Percentiles rank a stretch among this genome's conserved stretches.
phyloP scores from a whole-genome alignment of 805 yeast genomes.

The Spathaspora girioi region DNA sequence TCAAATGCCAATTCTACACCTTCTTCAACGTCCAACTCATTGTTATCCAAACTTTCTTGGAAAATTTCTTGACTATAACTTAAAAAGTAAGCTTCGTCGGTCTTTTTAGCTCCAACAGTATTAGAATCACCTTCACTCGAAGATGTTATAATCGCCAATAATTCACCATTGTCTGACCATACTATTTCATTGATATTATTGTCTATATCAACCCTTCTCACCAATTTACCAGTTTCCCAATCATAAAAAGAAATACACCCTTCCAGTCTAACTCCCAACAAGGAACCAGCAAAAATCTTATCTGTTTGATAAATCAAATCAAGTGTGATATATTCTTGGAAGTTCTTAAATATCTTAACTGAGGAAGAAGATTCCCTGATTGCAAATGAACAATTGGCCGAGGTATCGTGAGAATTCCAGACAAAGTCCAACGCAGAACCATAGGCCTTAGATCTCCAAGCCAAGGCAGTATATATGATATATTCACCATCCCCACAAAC shows the following conservation, averaged over 20 bases:
- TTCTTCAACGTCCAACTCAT: slow-evolving; percentile 67
- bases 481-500: slow-evolving; percentile 98
- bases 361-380: slow-evolving; percentile 64
- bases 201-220: slow-evolving; percentile 81
- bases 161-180: slow-evolving; percentile 94
- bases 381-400: slow-evolving; percentile 71
- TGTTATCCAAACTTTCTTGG: slow-evolving; percentile 56
- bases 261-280: slow-evolving; percentile 79
- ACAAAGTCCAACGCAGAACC: slow-evolving; percentile 89
- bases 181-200: slow-evolving; percentile 71
- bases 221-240: slow-evolving; percentile 85
- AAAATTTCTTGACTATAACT: slow-evolving; percentile 67
- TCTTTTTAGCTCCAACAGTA: slow-evolving; percentile 16
- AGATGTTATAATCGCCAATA: slow-evolving; percentile 62
- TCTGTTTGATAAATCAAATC: slow-evolving; percentile 72
- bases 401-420: slow-evolving; percentile 81
- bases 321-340: slow-evolving; percentile 69
- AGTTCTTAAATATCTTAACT: slow-evolving; percentile 76
- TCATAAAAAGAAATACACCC: slow-evolving; percentile 87
- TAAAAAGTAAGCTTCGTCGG: slow-evolving; percentile 73
- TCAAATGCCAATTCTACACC: slow-evolving; percentile 88
- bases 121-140: slow-evolving; percentile 20
- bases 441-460: slow-evolving; percentile 95
- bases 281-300: slow-evolving; percentile 83
- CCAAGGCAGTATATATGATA: slow-evolving; percentile 91